Evolutionary conservation across 1,284 basidiomycete species (phyloP), one percentile per base, ranked within the genome.

Genomic region (Trichosporon sp.): DNA sequence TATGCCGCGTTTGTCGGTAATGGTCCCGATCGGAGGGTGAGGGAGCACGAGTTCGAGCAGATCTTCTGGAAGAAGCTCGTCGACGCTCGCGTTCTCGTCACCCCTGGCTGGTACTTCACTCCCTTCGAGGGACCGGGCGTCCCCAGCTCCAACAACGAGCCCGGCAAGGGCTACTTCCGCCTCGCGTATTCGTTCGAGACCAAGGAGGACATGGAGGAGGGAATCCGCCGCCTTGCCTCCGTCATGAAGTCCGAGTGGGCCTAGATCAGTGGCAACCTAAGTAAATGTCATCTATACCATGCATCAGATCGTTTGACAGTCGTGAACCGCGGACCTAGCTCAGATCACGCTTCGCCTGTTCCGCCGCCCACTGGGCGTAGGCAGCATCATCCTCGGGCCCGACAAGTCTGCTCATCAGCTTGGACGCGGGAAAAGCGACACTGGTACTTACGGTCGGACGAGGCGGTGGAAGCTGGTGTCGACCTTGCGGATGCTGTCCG

Each of bases 401-500:
- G 27, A 80, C 75, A 42, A 78, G 76, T 34, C 77, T 76, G 68
- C 18, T 3, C 2, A 38, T 42, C 12, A 62, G 42, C 34, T 56
- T 56, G 2, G 12, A 23, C 1, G 5, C 3, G 9, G 5, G 18
- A 25, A 9, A 5, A 25, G n/a, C 35, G 25, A 7, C 1, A 13
- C 18, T 51, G 15, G 4, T 11, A 82, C 80, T 76, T 68, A 82
- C 77, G 78, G 75, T 67, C 77, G 70, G 23, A 82, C 80, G 70
- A 84, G 77, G 62, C 76, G 70, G 66, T 81, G 77, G 70, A 84
- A 84, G 62, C 80, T 82, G 42, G 78, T 81, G 64, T 81, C 73
- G n/a, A 74, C 69, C 44, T 75, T 72, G 27, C 77, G 72, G 32
- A 84, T 80, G 1, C 65, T 69, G 7, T 73, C 62, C 0, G 83